Percentiles rank a stretch among this genome's conserved stretches.
These are phyloP conservation scores for Bolboschoenus planiculmis DNA, from an alignment of 176 grass and related monocot genomes.

Conservation along the genomic window DNA sequence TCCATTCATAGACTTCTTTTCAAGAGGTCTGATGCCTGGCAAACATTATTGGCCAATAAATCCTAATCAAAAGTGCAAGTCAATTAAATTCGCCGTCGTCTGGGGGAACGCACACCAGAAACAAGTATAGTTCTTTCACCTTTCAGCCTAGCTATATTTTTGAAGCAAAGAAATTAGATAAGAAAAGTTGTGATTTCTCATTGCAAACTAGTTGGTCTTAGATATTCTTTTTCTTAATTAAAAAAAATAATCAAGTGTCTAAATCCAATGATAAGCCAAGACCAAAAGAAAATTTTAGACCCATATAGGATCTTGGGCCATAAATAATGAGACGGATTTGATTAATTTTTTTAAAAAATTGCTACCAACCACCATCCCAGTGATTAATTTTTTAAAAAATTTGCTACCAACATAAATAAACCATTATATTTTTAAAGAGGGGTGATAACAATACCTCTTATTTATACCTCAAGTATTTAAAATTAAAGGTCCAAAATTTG, in stretches of 20 bases:
- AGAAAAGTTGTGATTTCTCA: not conserved
- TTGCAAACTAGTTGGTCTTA: not conserved
- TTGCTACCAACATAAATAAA: too few species aligned
- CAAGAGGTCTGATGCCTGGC: slow-evolving; percentile 47
- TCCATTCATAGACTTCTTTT: slow-evolving; percentile 56
- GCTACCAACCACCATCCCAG: too few species aligned
- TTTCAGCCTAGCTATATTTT: not conserved
- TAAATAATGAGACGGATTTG: too few species aligned
- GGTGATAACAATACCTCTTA: too few species aligned
- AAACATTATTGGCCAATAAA: slow-evolving; percentile 68
- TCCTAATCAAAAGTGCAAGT: slow-evolving; percentile 33
- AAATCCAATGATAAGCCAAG: not conserved
- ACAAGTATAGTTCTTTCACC: slow-evolving; percentile 16
- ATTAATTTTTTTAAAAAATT: too few species aligned
- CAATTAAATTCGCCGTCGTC: slow-evolving; percentile 53
- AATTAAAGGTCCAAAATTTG: too few species aligned
- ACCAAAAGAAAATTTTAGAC: not conserved
- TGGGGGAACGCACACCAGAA: slow-evolving; percentile 67
- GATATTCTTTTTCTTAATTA: not conserved
- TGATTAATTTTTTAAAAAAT: too few species aligned
- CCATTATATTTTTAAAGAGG: too few species aligned
- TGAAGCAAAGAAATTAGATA: not conserved
- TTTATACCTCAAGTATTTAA: too few species aligned
- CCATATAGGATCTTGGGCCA: not conserved
- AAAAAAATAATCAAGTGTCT: not conserved